phyloP scores from a whole-genome alignment of 169 alveolate species.

The Plasmodium reichenowi region DNA sequence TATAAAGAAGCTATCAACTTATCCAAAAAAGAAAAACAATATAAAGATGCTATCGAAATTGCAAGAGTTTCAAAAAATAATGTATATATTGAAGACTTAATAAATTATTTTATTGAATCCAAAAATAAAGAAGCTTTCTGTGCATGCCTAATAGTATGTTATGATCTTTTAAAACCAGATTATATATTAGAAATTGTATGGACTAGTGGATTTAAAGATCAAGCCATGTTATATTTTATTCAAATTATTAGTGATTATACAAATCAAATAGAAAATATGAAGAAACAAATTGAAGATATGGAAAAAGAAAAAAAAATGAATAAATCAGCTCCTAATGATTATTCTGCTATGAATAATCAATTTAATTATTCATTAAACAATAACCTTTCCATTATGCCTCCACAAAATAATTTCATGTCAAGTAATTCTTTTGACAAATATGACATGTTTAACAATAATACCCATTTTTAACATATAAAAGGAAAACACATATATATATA shows the following conservation, averaged over 20 bases:
- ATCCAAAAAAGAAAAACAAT: conserved; percentile 88
- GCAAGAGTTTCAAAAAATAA: conserved; percentile 84
- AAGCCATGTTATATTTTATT: conserved; percentile 97
- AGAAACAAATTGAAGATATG: conserved; percentile 86
- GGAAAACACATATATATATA: background rate
- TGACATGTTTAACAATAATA: conserved; percentile 70
- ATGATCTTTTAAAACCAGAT: conserved; percentile 97
- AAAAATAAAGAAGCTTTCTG: conserved; percentile 95
- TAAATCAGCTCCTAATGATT: conserved; percentile 88
- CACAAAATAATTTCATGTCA: conserved; percentile 35
- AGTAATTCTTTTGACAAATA: conserved; percentile 57
- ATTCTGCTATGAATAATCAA: conserved; percentile 75
- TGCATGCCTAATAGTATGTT: conserved; percentile 98
- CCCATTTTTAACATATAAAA: conserved; percentile 18
- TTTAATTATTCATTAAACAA: conserved; percentile 63
- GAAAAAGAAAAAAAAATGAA: conserved; percentile 89
- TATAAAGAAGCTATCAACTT: conserved; percentile 93
- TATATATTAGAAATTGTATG: conserved; percentile 98
- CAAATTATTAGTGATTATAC: conserved; percentile 91
- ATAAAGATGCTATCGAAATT: conserved; percentile 80
- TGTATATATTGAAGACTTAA: conserved; percentile 92
- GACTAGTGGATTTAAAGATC: conserved; percentile 96
- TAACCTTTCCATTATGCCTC: conserved; percentile 73
- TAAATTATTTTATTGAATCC: conserved; percentile 91
- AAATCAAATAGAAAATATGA: conserved; percentile 85